Evolutionary conservation across 75 land plant species (phyloP), one percentile per base, ranked within the genome.

Genomic region (Pinus tabuliformis): DNA sequence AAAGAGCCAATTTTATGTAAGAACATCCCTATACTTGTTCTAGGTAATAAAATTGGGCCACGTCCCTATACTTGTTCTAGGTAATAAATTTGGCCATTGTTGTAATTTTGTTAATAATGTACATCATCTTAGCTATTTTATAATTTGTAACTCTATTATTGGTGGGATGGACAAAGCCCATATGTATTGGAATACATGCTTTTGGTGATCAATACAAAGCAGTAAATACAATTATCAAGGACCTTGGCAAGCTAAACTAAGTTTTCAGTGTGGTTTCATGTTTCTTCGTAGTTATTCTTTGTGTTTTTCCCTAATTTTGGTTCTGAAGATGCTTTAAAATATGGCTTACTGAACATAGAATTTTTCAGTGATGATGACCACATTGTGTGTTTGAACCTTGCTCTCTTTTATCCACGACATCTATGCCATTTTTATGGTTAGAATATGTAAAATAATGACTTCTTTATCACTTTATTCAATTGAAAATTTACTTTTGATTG

Each of bases 191-290:
- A 36, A 36, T 1, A 2, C 37, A 36, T 36, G 37, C 37, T 36
- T 36, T 36, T 36, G 37, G 37, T 36, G 37, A 1, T 2, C 37
- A 36, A 36, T 36, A 36, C 37, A 36, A 36, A 36, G 1, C 37
- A 36, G 2, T 36, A 36, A 2, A 36, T 36, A 36, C 37, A 36
- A 36, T 36, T 36, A 36, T 36, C 37, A 84, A 86, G 70, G 1
- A 1, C 37, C 37, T 36, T 36, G 37, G 37, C 37, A 36, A 36
- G 37, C 37, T 36, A 2, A 36, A 36, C 1, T 36, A 1, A 36
- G 37, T 36, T 36, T 36, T 36, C 2, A 94, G 96, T 95, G 81
- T 56, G 77, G 14, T 49, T 79, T 45, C 7, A 59, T 60, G 54
- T 28, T 73, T 54, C 16, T n/a, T n/a, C 14, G 18, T 54, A 42